Evolutionary conservation across 768 basidiomycete species (phyloP).

Genomic region (Boletus vermiculosoides): DNA sequence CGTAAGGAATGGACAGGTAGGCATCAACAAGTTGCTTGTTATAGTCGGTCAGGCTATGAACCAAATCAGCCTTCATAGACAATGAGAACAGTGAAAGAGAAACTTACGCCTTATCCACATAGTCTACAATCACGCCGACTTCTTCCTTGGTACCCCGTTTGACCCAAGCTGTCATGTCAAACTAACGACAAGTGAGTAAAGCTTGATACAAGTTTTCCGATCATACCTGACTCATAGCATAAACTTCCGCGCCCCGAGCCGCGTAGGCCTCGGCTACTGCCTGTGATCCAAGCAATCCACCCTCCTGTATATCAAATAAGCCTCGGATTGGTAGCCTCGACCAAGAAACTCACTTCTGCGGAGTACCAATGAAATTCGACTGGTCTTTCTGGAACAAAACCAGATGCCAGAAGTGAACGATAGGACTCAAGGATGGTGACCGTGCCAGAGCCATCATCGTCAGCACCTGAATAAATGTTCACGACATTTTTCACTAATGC

Average conservation of each 20-base stretch:
- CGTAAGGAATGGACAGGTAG: conserved; percentile 82
- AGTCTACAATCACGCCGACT: conserved; percentile 86
- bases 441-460: conserved; percentile 45
- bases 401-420: conserved; percentile 40
- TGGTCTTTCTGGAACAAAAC: conserved; percentile 41
- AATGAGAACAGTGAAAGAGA: conserved; percentile 23
- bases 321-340: neutral
- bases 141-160: conserved; percentile 74
- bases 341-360: conserved; percentile 34
- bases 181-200: conserved; percentile 49
- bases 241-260: conserved; percentile 17
- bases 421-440: conserved; percentile 47
- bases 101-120: conserved; percentile 59
- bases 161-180: conserved; percentile 95
- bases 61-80: conserved; percentile 5
- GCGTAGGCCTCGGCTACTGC: conserved; percentile 81
- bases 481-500: neutral
- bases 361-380: conserved; percentile 53
- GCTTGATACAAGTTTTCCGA: neutral
- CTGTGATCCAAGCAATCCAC: conserved; percentile 84
- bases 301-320: conserved; percentile 47
- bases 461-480: conserved; percentile 33
- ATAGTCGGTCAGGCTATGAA: conserved; percentile 68
- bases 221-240: conserved; percentile 35
- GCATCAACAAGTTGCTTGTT: conserved; percentile 70